phyloP scores from a whole-genome alignment of 2,329 filamentous ascomycete species.

The Tympanopsis confertula region DNA sequence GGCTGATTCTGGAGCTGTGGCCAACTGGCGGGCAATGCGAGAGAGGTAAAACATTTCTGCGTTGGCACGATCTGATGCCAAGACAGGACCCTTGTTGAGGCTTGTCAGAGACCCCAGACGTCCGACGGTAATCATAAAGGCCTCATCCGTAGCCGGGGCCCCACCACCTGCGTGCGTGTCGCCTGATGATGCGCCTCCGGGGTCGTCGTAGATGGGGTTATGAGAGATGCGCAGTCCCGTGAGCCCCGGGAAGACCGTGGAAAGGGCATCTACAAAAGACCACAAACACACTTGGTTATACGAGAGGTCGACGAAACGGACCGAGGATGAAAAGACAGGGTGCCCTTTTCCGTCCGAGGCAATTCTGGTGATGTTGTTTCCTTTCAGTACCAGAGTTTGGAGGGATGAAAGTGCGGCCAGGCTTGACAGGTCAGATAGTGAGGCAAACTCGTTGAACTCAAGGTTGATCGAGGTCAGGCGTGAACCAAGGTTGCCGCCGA shows the following conservation, averaged over 20 bases:
- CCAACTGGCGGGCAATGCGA: slow-evolving; percentile 67
- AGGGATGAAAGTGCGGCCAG: slow-evolving; percentile 39
- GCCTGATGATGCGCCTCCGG: slow-evolving; percentile 18
- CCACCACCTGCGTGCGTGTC: slow-evolving; percentile 17
- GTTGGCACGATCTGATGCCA: slow-evolving; percentile 64
- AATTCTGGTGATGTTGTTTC: slow-evolving; percentile 53
- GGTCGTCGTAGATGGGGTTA: slow-evolving; percentile 69
- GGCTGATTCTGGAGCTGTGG: slow-evolving; percentile 37
- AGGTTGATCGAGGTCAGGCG: slow-evolving; percentile 54
- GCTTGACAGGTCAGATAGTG: slow-evolving; percentile 41
- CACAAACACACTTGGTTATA: slow-evolving; percentile 61
- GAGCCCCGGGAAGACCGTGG: slow-evolving; percentile 59
- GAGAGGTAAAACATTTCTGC: slow-evolving; percentile 90
- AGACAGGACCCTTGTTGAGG: slow-evolving; percentile 67
- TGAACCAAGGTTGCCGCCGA: slow-evolving; percentile 24
- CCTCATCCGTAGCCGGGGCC: slow-evolving; percentile 56
- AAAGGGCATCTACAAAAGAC: slow-evolving; percentile 62
- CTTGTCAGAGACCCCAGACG: slow-evolving; percentile 56
- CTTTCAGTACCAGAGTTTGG: slow-evolving; percentile 59
- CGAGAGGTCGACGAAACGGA: slow-evolving; percentile 62
- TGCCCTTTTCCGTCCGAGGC: slow-evolving; percentile 13
- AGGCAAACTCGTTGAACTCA: slow-evolving; percentile 59
- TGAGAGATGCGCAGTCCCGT: slow-evolving; percentile 67
- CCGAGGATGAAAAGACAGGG: slow-evolving; percentile 36
- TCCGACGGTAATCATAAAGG: slow-evolving; percentile 78